phyloP scores from a whole-genome alignment of 2,329 filamentous ascomycete genomes.

The Verticillium longisporum region DNA sequence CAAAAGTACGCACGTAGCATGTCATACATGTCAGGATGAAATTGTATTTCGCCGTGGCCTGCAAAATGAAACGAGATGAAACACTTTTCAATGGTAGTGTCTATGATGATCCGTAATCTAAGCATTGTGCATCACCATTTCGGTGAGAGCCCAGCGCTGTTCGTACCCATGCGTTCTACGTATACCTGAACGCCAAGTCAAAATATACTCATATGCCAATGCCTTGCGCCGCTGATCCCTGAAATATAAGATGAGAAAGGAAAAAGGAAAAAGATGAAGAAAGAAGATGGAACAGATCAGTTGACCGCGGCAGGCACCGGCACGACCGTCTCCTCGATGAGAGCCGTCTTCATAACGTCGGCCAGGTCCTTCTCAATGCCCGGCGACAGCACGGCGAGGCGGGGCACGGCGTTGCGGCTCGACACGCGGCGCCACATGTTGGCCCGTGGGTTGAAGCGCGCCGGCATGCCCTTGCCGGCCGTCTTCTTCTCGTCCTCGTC shows the following conservation, averaged over 20 bases:
- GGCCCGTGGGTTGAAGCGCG: conserved; percentile 59
- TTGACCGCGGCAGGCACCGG: conserved; percentile 1
- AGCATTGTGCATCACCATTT: not conserved
- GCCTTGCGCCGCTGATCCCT: not conserved
- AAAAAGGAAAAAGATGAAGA: too few species aligned
- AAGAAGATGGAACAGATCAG: not conserved
- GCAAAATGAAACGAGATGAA: too few species aligned
- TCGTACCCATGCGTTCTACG: not conserved
- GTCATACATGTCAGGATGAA: too few species aligned
- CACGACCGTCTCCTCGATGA: conserved; percentile 10
- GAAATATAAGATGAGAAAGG: not conserved
- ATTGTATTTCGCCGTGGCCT: too few species aligned
- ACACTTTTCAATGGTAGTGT: not conserved
- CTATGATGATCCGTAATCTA: not conserved
- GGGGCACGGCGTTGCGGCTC: conserved; percentile 45
- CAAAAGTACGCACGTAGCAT: too few species aligned
- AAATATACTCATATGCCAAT: not conserved
- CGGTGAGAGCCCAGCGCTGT: not conserved
- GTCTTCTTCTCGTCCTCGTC: conserved; percentile 56
- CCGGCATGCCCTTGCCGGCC: conserved; percentile 50
- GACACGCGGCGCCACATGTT: conserved; percentile 61
- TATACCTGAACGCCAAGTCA: not conserved
- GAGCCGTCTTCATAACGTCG: conserved; percentile 34
- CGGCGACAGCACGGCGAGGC: conserved; percentile 27
- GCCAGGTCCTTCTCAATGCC: conserved; percentile 54